Base-by-base conservation (phyloP, 345 rosid genomes). In the Moricandia arvensis region DNA sequence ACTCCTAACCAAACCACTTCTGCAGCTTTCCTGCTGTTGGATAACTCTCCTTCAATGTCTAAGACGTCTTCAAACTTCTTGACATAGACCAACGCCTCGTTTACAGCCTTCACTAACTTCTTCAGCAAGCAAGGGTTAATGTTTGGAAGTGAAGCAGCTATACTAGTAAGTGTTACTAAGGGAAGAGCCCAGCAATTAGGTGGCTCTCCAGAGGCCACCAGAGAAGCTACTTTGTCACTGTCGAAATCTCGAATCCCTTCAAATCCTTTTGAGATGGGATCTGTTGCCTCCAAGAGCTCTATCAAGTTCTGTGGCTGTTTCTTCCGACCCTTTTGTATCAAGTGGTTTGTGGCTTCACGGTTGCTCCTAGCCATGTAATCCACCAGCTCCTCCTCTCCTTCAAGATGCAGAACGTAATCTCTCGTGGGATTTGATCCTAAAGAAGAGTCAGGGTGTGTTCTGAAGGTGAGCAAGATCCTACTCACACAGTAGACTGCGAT, bases 141-240 rank as follows among this genome's bases (percentile, higher is more conserved):
- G 63, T 84, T 71, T 6, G 96, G 96, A 74, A 88, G 84, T 34
- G 96, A 77, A 11, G 83, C 78, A 26, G 83, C 93, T 18, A 93
- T 83, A 80, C 91, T 85, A 29, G 92, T 79, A 7, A 93, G 77
- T 61, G 97, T 90, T 61, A 80, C 93, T 17, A 93, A 21, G 8
- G 97, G 86, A 72, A 93, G 98, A 3, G 92, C 80, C 98, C 96
- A 93, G 45, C 86, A 81, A 60, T 86, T 83, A 7, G 88, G 89
- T 69, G 97, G 96, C 63, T 87, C 88, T 43, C 77, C 88, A 38
- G 64, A 26, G 27, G 75, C 84, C 21, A 77, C 83, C 34, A 93
- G 74, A 59, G 83, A 71, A 53, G 77, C 80, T 57, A 93, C 83
- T 10, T 77, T 63, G 74, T 71, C 68, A 55, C 86, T 83, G 77